Evolutionary conservation across 129 eudicot genomes (phyloP).

Genomic region (Tanacetum coccineum): DNA sequence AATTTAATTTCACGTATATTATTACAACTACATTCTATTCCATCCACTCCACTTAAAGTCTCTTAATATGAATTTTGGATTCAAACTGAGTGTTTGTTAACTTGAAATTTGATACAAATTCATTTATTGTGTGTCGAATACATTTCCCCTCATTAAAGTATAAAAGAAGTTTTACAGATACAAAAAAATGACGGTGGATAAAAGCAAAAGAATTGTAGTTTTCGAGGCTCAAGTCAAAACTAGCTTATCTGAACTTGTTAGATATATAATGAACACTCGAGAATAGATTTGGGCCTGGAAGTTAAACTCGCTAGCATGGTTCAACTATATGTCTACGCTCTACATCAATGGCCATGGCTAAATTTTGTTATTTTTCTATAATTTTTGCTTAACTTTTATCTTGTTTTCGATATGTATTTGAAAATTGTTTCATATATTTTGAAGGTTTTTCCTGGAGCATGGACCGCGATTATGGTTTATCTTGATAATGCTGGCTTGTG

Average conservation of each 20-base stretch:
- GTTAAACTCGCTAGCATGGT: not conserved
- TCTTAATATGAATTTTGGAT: conserved; percentile 11
- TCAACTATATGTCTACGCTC: not conserved
- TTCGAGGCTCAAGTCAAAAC: conserved; percentile 3
- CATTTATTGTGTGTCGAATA: not conserved
- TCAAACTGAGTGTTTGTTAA: conserved; percentile 7
- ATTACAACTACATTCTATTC: not conserved
- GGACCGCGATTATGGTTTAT: conserved; percentile 87
- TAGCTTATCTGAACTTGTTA: not conserved
- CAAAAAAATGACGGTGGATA: not conserved
- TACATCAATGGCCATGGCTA: not conserved
- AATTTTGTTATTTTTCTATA: not conserved
- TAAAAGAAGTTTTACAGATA: not conserved
- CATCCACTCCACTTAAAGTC: not conserved
- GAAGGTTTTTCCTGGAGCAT: conserved; percentile 94
- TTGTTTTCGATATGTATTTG: not conserved
- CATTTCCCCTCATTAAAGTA: not conserved
- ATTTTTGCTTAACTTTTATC: not conserved
- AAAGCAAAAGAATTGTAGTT: not conserved
- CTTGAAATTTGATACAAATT: not conserved
- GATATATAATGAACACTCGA: conserved; percentile 7
- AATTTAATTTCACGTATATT: not conserved
- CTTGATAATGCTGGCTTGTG: conserved; percentile 91
- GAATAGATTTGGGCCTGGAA: not conserved
- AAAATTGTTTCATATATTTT: not conserved